Evolutionary conservation across 1,284 basidiomycete species (phyloP), one percentile per base, ranked within the genome.

Genomic region (Inonotus obliquus): DNA sequence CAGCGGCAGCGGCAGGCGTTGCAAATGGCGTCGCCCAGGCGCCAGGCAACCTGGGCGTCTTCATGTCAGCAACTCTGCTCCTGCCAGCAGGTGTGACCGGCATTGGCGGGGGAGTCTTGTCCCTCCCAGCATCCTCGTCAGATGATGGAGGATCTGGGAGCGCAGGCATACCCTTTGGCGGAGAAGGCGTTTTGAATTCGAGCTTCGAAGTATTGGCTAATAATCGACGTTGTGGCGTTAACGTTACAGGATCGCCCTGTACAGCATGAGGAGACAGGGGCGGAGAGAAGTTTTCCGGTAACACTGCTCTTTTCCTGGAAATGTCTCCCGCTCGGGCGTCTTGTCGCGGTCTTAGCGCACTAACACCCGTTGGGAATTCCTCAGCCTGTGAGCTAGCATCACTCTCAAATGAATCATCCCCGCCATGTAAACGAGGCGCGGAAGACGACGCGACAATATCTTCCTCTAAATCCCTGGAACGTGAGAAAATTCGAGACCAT

Each of bases 31-130:
- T 70, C n/a, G 76, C 69, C 87, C 87, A 91, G 44, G 79, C 86
- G 29, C 89, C 88, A 37, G 87, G 87, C 14, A 85, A 84, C 65
- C 76, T 79, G 1, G 85, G 85, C n/a, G 85, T 88, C 72, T 86
- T 86, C 65, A 76, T 72, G 27, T 73, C 63, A 0, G 78, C 79
- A 14, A 74, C 66, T 48, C 56, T 59, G 56, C 77, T 68, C 23
- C 65, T 63, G 49, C 62, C 62, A 29, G 60, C 62, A 32, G 62
- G 65, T 48, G 60, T 66, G 44, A 69, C 65, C 62, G 67, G 71
- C 63, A 68, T 52, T 44, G 41, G 32, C 52, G 27, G 19, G 44
- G 67, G 67, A 10, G 68, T 68, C 57, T 52, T 57, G 23, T 69
- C 65, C 54, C 59, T 67, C 29, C 72, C 66, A 59, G 58, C 69